phyloP scores from a whole-genome alignment of 177 flowering plant species.

The Vitis hybrid region DNA sequence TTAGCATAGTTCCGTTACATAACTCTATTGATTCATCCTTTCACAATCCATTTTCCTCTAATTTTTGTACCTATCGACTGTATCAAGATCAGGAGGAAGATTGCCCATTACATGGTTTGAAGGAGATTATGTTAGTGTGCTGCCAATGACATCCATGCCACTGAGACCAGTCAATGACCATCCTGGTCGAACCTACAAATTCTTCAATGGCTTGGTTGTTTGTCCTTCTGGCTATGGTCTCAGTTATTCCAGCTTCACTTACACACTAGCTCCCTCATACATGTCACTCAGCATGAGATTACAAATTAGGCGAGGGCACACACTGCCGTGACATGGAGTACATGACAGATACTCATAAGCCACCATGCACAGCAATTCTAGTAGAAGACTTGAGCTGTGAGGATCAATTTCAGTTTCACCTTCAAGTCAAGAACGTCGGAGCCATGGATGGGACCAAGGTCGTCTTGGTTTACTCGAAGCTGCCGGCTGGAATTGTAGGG shows the following conservation, averaged over 20 bases:
- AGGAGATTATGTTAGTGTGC: slow-evolving; percentile 23
- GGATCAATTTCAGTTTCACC: neutral
- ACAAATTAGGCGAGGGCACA: neutral
- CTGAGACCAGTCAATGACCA: slow-evolving; percentile 44
- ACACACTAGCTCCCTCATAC: neutral
- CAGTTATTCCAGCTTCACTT: slow-evolving; percentile 24
- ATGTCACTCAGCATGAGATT: neutral
- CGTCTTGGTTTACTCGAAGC: slow-evolving; percentile 24
- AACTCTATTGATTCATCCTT: too few relatives aligned
- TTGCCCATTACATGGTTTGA: slow-evolving; percentile 59
- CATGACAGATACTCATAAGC: neutral
- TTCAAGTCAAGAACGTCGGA: slow-evolving; percentile 19
- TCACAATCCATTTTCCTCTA: neutral
- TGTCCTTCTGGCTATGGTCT: slow-evolving; percentile 51
- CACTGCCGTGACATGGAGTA: slow-evolving; percentile 5
- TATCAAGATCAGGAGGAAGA: slow-evolving; percentile 39
- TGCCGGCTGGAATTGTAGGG: slow-evolving; percentile 7
- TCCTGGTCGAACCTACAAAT: slow-evolving; percentile 68
- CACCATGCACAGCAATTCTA: slow-evolving; percentile 6
- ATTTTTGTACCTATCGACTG: neutral
- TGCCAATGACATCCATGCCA: slow-evolving; percentile 58
- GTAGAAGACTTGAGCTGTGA: slow-evolving; percentile 9
- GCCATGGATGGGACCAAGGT: slow-evolving; percentile 17
- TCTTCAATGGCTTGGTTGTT: slow-evolving; percentile 41
- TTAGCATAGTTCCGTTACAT: too few relatives aligned